Percentiles rank a stretch among this genome's conserved stretches.
Conservation (phyloP, 306 rosid species). For the Carpinus fangiana region DNA sequence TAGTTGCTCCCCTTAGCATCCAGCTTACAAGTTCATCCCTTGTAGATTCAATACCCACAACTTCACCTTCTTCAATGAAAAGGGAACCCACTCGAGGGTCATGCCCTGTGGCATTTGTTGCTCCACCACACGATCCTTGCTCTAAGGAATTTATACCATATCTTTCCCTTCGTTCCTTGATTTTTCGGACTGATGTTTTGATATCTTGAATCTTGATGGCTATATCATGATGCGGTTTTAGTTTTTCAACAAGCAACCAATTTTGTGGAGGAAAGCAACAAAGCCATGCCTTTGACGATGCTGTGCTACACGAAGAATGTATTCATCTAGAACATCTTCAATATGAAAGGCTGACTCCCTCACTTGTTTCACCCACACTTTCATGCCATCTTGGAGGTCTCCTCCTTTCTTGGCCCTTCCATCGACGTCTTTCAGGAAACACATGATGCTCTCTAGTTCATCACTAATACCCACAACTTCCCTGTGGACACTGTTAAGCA, state of each 20-base stretch:
- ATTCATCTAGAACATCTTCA: slow-evolving; percentile 13
- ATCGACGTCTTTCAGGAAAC: slow-evolving; percentile 13
- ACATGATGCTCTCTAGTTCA: slow-evolving; percentile 5
- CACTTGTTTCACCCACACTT: slow-evolving; percentile 10
- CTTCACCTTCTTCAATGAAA: neutral
- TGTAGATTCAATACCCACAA: slow-evolving; percentile 6
- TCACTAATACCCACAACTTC: neutral
- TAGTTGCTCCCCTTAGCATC: neutral
- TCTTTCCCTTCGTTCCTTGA: slow-evolving; percentile 2
- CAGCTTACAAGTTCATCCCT: neutral
- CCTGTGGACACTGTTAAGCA: neutral
- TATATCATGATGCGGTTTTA: slow-evolving; percentile 4
- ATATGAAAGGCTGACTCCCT: slow-evolving; percentile 4
- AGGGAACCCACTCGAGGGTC: slow-evolving; percentile 2
- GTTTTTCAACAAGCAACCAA: neutral
- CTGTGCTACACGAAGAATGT: neutral
- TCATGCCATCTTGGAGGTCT: neutral
- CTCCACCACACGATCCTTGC: neutral
- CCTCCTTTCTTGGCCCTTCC: neutral
- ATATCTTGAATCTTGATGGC: neutral
- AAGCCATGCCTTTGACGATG: neutral
- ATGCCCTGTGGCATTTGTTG: neutral
- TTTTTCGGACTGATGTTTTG: neutral
- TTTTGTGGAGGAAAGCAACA: neutral
- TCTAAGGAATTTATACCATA: neutral